Conservation (phyloP, 257 asterid species). For the Agastache rugosa region DNA sequence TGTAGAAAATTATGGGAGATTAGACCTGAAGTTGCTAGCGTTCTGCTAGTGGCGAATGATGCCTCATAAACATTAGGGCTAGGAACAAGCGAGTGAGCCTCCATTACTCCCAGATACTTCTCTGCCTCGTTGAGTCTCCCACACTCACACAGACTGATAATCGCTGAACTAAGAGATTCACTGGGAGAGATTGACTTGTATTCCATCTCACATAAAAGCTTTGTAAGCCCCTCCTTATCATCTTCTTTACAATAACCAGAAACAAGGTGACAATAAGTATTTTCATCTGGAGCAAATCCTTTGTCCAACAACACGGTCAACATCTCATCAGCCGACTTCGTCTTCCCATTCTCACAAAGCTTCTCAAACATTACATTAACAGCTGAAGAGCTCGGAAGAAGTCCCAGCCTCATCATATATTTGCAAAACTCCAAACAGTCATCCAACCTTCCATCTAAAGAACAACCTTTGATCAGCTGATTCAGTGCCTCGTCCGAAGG, state of each 20-base stretch:
- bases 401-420: slow-evolving; percentile 53
- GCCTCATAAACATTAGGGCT: slow-evolving; percentile 42
- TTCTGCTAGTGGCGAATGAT: slow-evolving; percentile 30
- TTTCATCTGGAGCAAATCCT: slow-evolving; percentile 62
- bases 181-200: slow-evolving; percentile 56
- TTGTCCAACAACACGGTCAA: slow-evolving; percentile 64
- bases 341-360: slow-evolving; percentile 59
- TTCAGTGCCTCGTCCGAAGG: slow-evolving; percentile 63
- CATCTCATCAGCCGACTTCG: slow-evolving; percentile 62
- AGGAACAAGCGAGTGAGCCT: slow-evolving; percentile 44
- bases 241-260: slow-evolving; percentile 63
- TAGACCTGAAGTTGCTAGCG: not conserved
- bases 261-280: slow-evolving; percentile 58
- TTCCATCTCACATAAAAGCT: slow-evolving; percentile 77
- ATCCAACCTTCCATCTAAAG: slow-evolving; percentile 54
- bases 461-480: slow-evolving; percentile 61
- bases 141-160: slow-evolving; percentile 50
- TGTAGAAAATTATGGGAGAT: not conserved
- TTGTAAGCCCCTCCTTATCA: slow-evolving; percentile 52
- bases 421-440: slow-evolving; percentile 62
- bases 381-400: slow-evolving; percentile 56
- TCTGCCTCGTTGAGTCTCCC: slow-evolving; percentile 70
- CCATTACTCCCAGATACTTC: slow-evolving; percentile 48
- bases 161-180: slow-evolving; percentile 41
- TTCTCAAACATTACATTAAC: slow-evolving; percentile 56